Conservation (phyloP, 257 asterid species). For the Nicotiana benthamiana region DNA sequence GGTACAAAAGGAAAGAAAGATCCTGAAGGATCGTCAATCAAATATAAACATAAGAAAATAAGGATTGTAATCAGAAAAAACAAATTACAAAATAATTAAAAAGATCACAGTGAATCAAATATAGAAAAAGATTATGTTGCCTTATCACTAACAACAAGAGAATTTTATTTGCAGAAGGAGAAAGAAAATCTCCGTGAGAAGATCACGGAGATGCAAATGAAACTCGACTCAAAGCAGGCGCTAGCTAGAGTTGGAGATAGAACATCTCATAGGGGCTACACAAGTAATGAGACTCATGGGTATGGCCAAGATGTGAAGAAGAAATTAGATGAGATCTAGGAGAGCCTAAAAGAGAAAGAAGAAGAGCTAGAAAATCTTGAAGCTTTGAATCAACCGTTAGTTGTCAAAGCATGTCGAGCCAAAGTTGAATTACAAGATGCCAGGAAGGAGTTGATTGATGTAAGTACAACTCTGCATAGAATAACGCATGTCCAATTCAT, state of each 20-base stretch:
- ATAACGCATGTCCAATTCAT: too few species aligned
- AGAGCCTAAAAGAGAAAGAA: constrained; percentile 45
- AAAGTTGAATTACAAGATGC: constrained; percentile 69
- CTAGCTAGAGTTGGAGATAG: constrained; percentile 46
- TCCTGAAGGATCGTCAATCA: too few species aligned
- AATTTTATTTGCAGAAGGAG: constrained; percentile 33
- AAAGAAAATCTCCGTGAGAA: constrained; percentile 44
- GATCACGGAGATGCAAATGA: constrained; percentile 45
- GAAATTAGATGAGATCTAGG: constrained; percentile 33
- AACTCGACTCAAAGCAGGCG: constrained; percentile 64
- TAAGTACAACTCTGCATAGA: constrained; percentile 18
- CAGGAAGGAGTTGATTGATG: constrained; percentile 47
- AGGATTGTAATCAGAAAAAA: too few species aligned
- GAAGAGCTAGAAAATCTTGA: constrained; percentile 42
- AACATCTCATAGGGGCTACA: constrained; percentile 40
- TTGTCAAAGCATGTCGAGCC: constrained; percentile 37
- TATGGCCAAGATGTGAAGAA: constrained; percentile 36
- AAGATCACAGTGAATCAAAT: too few species aligned
- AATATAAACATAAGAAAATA: too few species aligned
- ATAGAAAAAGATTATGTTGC: too few species aligned
- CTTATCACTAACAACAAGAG: constrained; percentile 12
- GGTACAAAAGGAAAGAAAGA: too few species aligned
- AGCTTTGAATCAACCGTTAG: constrained; percentile 20
- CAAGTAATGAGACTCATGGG: constrained; percentile 53
- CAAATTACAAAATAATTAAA: too few species aligned